Evolutionary conservation across 495 filamentous ascomycete genomes (phyloP).

Genomic region (Aspergillus ostianus): DNA sequence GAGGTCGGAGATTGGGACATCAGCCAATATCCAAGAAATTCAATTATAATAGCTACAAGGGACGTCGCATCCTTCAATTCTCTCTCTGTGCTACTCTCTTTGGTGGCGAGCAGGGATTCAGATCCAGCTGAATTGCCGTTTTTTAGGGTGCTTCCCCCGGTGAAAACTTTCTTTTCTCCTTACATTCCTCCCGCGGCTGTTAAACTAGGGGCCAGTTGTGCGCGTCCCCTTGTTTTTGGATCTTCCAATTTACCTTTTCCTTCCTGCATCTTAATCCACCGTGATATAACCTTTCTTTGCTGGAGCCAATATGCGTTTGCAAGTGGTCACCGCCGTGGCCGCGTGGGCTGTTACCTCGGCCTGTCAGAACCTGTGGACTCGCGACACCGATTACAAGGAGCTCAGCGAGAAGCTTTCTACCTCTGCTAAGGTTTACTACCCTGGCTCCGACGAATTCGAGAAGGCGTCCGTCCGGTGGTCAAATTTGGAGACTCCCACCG

Average conservation of each 20-base stretch:
- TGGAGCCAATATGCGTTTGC: conserved; percentile 22
- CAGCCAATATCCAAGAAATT: not conserved
- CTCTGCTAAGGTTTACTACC: conserved; percentile 43
- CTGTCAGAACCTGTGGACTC: conserved; percentile 16
- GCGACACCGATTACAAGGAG: conserved; percentile 12
- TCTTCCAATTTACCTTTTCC: not conserved
- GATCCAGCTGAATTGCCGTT: not conserved
- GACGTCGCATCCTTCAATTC: not conserved
- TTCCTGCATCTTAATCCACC: conserved; percentile 1
- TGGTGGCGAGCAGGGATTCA: not conserved
- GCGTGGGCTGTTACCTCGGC: conserved; percentile 23
- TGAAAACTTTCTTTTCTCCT: not conserved
- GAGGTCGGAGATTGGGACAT: not conserved
- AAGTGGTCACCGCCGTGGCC: conserved; percentile 21
- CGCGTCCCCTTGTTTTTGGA: conserved; percentile 7
- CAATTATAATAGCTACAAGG: not conserved
- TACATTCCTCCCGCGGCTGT: not conserved
- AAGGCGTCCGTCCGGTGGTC: conserved; percentile 46
- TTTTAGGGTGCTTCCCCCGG: not conserved
- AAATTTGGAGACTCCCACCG: conserved; percentile 33
- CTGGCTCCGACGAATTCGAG: conserved; percentile 39
- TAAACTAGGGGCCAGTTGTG: not conserved
- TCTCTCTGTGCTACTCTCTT: not conserved
- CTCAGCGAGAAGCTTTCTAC: conserved; percentile 37
- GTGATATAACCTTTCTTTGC: conserved; percentile 2